Percentiles rank a stretch among this genome's conserved stretches.
Conservation (phyloP, 768 basidiomycete genomes). For the Amanita polypyramis region DNA sequence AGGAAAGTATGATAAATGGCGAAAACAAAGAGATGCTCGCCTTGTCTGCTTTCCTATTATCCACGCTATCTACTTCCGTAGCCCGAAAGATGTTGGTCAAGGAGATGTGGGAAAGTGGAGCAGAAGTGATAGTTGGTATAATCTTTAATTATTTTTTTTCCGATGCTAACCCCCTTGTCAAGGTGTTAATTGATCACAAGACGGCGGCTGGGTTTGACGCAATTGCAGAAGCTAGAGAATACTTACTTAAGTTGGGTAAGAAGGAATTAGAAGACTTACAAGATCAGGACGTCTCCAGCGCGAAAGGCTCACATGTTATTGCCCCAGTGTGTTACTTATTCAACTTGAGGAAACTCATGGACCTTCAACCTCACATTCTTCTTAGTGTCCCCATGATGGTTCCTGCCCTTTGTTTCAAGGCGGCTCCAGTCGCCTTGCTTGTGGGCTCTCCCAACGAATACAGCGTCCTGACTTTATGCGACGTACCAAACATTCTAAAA, state of each 20-base stretch:
- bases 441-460: conserved; percentile 81
- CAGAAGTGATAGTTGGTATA: conserved; percentile 75
- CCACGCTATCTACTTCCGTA: conserved; percentile 52
- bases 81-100: conserved; percentile 59
- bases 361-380: background rate
- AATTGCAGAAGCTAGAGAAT: conserved; percentile 70
- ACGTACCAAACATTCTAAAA: conserved; percentile 74
- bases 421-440: conserved; percentile 45
- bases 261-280: conserved; percentile 44
- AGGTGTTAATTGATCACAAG: conserved; percentile 85
- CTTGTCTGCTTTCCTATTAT: conserved; percentile 78
- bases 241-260: conserved; percentile 53
- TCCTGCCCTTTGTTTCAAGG: conserved; percentile 66
- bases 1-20: conserved; percentile 27
- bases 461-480: conserved; percentile 82
- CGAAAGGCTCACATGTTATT: conserved; percentile 68
- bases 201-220: conserved; percentile 64
- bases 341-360: conserved; percentile 4
- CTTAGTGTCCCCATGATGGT: conserved; percentile 84
- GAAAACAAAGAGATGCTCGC: conserved; percentile 50
- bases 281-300: conserved; percentile 18
- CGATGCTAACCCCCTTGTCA: background rate
- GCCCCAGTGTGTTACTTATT: conserved; percentile 56
- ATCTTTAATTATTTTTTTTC: conserved; percentile 3
- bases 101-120: conserved; percentile 90